Percentiles rank a stretch among this genome's conserved stretches.
These are phyloP conservation scores for Yamadazyma ubonensis DNA, from an alignment of 805 yeast species.

Conservation along the genomic window DNA sequence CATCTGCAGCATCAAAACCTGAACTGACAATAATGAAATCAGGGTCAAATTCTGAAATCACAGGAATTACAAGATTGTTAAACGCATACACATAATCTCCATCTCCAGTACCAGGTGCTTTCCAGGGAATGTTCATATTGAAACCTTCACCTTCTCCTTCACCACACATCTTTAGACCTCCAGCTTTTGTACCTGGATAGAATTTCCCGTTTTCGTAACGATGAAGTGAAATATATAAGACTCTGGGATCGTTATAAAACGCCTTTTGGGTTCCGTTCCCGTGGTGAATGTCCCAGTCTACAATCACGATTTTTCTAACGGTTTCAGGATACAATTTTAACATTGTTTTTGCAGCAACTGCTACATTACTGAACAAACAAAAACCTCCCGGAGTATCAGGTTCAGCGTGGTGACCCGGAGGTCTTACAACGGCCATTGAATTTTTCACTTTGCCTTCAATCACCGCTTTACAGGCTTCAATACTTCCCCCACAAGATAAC, in stretches of 20 bases:
- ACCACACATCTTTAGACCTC: constrained; percentile 79
- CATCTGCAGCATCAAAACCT: constrained; percentile 98
- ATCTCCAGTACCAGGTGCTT: constrained; percentile 85
- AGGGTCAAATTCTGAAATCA: constrained; percentile 85
- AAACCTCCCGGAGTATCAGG: constrained; percentile 97
- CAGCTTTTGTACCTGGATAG: constrained; percentile 91
- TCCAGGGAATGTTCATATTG: constrained; percentile 93
- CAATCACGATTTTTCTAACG: constrained; percentile 74
- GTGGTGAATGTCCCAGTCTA: constrained; percentile 99
- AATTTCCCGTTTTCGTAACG: constrained; percentile 89
- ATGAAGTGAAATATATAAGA: constrained; percentile 86
- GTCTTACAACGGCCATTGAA: constrained; percentile 91
- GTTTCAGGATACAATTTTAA: constrained; percentile 83
- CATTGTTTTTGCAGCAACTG: constrained; percentile 90
- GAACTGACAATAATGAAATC: constrained; percentile 91
- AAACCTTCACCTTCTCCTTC: constrained; percentile 84
- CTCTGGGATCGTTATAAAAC: constrained; percentile 84
- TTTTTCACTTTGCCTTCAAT: constrained; percentile 90
- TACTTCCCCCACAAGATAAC: constrained; percentile 94
- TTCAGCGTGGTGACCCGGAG: constrained; percentile 99
- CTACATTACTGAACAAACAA: constrained; percentile 93
- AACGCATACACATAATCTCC: constrained; percentile 95
- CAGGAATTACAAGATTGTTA: constrained; percentile 80
- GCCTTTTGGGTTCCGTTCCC: constrained; percentile 98
- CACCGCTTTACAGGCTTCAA: constrained; percentile 94